A percentile compares a stretch with the other conserved stretches of the same genome.
These are phyloP conservation scores for Lithohypha guttulata DNA, from an alignment of 2,329 filamentous ascomycete genomes.

Conservation along the genomic window DNA sequence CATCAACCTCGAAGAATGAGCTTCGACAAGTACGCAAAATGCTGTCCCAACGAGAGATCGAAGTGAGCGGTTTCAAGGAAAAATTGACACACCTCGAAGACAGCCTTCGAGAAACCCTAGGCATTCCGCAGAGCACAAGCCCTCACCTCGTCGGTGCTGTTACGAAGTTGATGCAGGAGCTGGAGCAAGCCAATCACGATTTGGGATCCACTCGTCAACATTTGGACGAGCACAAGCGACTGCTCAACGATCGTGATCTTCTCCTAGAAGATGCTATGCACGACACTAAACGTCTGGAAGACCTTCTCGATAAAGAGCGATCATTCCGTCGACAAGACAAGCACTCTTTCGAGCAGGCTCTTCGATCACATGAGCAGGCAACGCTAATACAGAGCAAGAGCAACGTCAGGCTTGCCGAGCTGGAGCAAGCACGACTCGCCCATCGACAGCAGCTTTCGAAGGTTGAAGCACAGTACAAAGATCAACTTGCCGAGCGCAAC, in stretches of 20 bases:
- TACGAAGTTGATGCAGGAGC: slow-evolving; percentile 73
- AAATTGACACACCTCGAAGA: slow-evolving; percentile 81
- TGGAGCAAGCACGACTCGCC: slow-evolving; percentile 66
- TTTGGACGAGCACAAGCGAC: slow-evolving; percentile 77
- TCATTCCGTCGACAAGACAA: slow-evolving; percentile 76
- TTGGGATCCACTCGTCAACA: slow-evolving; percentile 68
- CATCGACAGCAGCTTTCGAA: slow-evolving; percentile 66
- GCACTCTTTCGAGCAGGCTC: slow-evolving; percentile 74
- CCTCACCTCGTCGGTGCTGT: slow-evolving; percentile 80
- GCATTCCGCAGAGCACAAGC: slow-evolving; percentile 75
- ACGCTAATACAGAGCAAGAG: slow-evolving; percentile 76
- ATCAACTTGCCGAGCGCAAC: slow-evolving; percentile 83
- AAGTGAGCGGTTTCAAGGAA: slow-evolving; percentile 85
- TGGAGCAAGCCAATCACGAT: slow-evolving; percentile 73
- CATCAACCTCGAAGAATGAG: slow-evolving; percentile 74
- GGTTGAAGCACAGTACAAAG: slow-evolving; percentile 70
- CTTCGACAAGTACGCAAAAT: slow-evolving; percentile 70
- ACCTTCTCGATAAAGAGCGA: slow-evolving; percentile 85
- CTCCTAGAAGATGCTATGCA: slow-evolving; percentile 81
- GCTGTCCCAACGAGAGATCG: slow-evolving; percentile 72
- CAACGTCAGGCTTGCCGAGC: slow-evolving; percentile 71
- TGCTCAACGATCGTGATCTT: slow-evolving; percentile 79
- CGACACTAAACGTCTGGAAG: slow-evolving; percentile 72
- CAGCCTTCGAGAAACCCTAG: slow-evolving; percentile 74
- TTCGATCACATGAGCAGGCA: slow-evolving; percentile 78